Evolutionary conservation across 164 flowering plant genomes (phyloP).

Genomic region (Vitis rotundifolia): DNA sequence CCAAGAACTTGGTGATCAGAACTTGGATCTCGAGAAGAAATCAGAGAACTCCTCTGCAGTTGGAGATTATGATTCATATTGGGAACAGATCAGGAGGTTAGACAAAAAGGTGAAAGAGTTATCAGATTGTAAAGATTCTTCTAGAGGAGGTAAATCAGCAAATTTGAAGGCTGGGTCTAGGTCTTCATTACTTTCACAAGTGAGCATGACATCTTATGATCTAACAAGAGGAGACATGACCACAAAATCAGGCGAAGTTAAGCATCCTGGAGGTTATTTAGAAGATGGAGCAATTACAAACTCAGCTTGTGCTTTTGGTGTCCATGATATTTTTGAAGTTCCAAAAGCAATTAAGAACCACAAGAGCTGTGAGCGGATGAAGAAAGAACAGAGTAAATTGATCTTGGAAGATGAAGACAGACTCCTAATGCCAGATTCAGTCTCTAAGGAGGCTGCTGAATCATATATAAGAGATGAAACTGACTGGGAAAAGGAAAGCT

Average conservation of each 20-base stretch:
- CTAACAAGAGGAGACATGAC: conserved; percentile 7
- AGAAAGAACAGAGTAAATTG: conserved; percentile 19
- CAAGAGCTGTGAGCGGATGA: conserved; percentile 8
- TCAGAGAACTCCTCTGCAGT: conserved; percentile 17
- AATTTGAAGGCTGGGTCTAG: conserved; percentile 12
- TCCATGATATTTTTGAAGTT: conserved; percentile 76
- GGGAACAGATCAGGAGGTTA: conserved; percentile 59
- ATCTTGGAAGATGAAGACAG: conserved; percentile 26
- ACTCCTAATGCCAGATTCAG: conserved; percentile 34
- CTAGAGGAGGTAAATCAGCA: conserved; percentile 8
- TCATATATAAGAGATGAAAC: conserved; percentile 22
- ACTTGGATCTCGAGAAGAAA: conserved; percentile 20
- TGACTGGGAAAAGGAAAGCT: conserved; percentile 26
- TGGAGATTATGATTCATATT: conserved; percentile 35
- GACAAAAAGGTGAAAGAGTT: conserved; percentile 54
- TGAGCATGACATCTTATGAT: conserved; percentile 13
- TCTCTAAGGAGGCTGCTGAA: conserved; percentile 12
- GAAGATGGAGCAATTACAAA: conserved; percentile 19
- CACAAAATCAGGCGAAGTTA: conserved; percentile 12
- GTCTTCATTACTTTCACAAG: conserved; percentile 17
- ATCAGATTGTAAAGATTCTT: conserved; percentile 26
- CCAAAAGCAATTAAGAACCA: conserved; percentile 32
- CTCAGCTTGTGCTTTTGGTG: conserved; percentile 18
- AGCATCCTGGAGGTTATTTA: background rate
- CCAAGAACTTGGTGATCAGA: conserved; percentile 15